Evolutionary conservation across 768 basidiomycete species (phyloP).

Genomic region (Termitomyces sp.): DNA sequence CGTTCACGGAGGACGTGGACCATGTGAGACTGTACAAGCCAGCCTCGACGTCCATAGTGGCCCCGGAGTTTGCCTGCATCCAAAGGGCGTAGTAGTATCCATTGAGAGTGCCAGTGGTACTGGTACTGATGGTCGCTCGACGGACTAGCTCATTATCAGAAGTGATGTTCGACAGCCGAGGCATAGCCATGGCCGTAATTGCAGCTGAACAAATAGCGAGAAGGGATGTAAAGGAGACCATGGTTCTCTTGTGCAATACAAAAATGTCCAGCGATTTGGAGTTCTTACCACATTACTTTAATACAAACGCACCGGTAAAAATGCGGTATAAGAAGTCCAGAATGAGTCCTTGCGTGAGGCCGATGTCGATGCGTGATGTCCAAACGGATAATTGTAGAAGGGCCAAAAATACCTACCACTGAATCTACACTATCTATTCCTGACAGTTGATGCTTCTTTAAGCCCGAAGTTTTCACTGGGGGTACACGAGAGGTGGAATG

Average conservation of each 20-base stretch:
- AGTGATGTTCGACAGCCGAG: not conserved
- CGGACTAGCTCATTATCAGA: not conserved
- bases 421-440: not conserved
- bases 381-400: not conserved
- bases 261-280: not conserved
- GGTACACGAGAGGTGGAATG: too few species aligned
- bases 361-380: not conserved
- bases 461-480: not conserved
- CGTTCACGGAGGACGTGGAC: not conserved
- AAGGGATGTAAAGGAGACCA: not conserved
- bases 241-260: not conserved
- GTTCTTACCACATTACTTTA: not conserved
- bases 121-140: not conserved
- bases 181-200: not conserved
- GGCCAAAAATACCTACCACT: not conserved
- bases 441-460: not conserved
- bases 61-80: not conserved
- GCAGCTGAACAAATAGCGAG: not conserved
- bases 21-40: not conserved
- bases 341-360: not conserved
- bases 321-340: not conserved
- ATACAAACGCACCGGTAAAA: not conserved
- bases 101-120: not conserved
- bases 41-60: not conserved
- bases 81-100: not conserved